phyloP scores from a whole-genome alignment of 257 asterid genomes.

The Gentiana straminea region DNA sequence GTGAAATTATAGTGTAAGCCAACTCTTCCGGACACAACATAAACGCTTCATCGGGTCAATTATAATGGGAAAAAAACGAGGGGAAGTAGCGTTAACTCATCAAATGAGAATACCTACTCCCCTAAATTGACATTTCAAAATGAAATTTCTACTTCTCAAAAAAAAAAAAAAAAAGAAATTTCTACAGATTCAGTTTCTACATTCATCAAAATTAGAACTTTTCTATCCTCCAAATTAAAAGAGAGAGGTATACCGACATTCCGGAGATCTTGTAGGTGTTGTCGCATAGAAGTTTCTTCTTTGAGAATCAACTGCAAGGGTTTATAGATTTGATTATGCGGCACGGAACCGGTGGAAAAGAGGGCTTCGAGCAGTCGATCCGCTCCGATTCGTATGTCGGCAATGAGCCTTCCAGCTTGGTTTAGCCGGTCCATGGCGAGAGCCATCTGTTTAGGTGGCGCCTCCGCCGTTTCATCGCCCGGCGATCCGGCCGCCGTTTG shows the following conservation, averaged over 20 bases:
- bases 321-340: slow-evolving; percentile 49
- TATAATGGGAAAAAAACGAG: too few species aligned
- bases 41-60: too few species aligned
- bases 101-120: too few species aligned
- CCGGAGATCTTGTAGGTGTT: slow-evolving; percentile 68
- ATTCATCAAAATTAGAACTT: not conserved
- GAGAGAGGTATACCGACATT: slow-evolving; percentile 37
- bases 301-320: slow-evolving; percentile 50
- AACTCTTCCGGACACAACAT: too few species aligned
- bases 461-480: slow-evolving; percentile 29
- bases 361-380: slow-evolving; percentile 84
- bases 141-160: too few species aligned
- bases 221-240: not conserved
- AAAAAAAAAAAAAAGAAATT: too few species aligned
- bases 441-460: slow-evolving; percentile 98
- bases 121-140: too few species aligned
- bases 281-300: slow-evolving; percentile 71
- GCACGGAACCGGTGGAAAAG: slow-evolving; percentile 49
- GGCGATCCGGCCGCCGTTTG: slow-evolving; percentile 21
- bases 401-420: slow-evolving; percentile 84
- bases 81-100: too few species aligned
- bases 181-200: not conserved
- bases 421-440: slow-evolving; percentile 83
- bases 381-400: slow-evolving; percentile 84
- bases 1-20: too few species aligned